Base-by-base conservation (phyloP, 2,329 filamentous ascomycete genomes). In the Fusarium sp. region DNA sequence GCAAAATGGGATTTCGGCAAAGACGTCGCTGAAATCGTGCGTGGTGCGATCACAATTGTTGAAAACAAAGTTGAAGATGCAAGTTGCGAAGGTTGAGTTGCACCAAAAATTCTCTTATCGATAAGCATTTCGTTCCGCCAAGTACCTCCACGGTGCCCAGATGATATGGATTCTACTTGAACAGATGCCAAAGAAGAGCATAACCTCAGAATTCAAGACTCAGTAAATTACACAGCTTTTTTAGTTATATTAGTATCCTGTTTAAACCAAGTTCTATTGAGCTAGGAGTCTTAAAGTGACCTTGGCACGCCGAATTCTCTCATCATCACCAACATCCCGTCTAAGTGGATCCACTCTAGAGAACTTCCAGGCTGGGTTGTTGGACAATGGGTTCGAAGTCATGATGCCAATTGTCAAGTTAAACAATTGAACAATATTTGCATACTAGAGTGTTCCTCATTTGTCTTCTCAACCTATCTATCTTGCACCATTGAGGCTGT, bases 41-140 rank as follows among this genome's bases (percentile, higher is more conserved):
- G 21, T 29, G 15, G 35, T 61, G 45, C 42, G 31, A 7, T 59
- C 23, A 54, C 35, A 60, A 33, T 54, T 44, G 29, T 37, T 38
- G 31, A 23, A 58, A 55, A 52, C 25, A 38, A 73, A 51, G 31
- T 58, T 56, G 46, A 12, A 58, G 58, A 49, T 37, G 38, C 58
- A 58, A 57, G 44, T 60, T 46, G 35, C 41, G 52, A 41, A 60
- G 23, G 29, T 27, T 27, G 19, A 66, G 59, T 58, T 55, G 48
- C 37, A 44, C 64, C 63, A 69, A 74, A 77, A 77, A 74, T 74
- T 77, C 72, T 77, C 71, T 76, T 77, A 77, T 77, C 75, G 42
- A 54, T 54, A 54, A 54, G 49, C 42, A 23, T 66, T 69, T 69
- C 65, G 48, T 10, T 25, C 14, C 10, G 31, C 18, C n/a, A 60